Conservation (phyloP, 768 basidiomycete species). For the Pleurotus giganteus region DNA sequence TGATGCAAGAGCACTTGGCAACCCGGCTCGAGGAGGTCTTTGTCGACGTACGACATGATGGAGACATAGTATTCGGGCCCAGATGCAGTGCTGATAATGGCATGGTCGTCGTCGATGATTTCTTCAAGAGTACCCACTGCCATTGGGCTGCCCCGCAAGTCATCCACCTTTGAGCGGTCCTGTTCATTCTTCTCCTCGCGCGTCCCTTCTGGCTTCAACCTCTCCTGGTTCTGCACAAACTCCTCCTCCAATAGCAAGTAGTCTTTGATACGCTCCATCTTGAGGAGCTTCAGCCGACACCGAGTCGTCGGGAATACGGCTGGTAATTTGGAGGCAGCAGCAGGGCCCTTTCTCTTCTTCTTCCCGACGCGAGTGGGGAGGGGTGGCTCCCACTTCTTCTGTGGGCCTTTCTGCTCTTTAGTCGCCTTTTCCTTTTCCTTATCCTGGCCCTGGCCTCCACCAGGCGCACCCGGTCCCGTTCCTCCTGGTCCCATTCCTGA, state of each 20-base stretch:
- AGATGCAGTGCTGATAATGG: slow-evolving; percentile 93
- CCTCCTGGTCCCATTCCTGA: slow-evolving; percentile 52
- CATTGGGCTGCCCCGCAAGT: slow-evolving; percentile 94
- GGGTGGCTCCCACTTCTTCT: slow-evolving; percentile 99
- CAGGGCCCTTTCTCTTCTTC: slow-evolving; percentile 95
- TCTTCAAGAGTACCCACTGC: slow-evolving; percentile 98
- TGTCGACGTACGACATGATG: slow-evolving; percentile 98
- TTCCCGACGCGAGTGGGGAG: slow-evolving; percentile 95
- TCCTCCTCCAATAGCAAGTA: slow-evolving; percentile 95
- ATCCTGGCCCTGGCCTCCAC: slow-evolving; percentile 24
- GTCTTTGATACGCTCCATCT: slow-evolving; percentile 98
- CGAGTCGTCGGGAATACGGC: slow-evolving; percentile 92
- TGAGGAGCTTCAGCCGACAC: slow-evolving; percentile 91
- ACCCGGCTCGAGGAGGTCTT: slow-evolving; percentile 94
- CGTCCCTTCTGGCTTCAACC: slow-evolving; percentile 81
- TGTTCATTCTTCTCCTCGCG: slow-evolving; percentile 96
- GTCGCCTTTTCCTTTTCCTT: slow-evolving; percentile 33
- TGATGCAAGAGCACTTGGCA: slow-evolving; percentile 95
- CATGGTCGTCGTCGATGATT: slow-evolving; percentile 97
- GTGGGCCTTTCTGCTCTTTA: slow-evolving; percentile 52
- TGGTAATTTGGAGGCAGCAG: slow-evolving; percentile 87
- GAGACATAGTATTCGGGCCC: slow-evolving; percentile 97
- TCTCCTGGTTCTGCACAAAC: slow-evolving; percentile 90
- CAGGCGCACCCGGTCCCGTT: slow-evolving; percentile 30
- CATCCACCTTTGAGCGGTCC: slow-evolving; percentile 90